Evolutionary conservation across 495 filamentous ascomycete species (phyloP).

Genomic region (Delitschia confertaspora): DNA sequence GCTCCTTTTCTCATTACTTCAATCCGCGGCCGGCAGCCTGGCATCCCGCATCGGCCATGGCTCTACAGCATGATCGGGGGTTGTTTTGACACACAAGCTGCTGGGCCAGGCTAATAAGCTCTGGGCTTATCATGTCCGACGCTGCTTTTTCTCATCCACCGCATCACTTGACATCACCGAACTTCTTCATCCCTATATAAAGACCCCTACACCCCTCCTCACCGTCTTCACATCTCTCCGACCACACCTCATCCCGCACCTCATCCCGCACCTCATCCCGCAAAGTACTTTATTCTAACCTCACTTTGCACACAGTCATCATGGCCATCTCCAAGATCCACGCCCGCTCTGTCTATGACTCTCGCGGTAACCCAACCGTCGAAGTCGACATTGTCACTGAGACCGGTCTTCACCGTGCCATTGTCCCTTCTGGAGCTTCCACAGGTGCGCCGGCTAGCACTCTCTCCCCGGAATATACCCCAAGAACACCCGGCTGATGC

Average conservation of each 20-base stretch:
- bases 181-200: too few species aligned
- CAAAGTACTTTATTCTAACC: constrained; percentile 7
- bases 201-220: too few species aligned
- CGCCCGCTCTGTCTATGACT: constrained; percentile 98
- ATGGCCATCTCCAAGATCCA: constrained; percentile 99
- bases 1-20: constrained; percentile 22
- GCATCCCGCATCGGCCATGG: constrained; percentile 13
- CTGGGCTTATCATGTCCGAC: constrained; percentile 19
- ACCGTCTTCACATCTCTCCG: constrained; percentile 9
- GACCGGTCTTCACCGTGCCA: constrained; percentile 94
- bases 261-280: neutral
- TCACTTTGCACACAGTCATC: constrained; percentile 31
- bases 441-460: constrained; percentile 54
- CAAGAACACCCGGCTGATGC: constrained; percentile 17
- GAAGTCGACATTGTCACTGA: constrained; percentile 95
- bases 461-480: neutral
- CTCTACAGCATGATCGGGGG: constrained; percentile 2
- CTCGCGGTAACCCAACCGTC: constrained; percentile 94
- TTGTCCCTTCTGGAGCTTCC: constrained; percentile 96
- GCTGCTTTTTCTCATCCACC: constrained; percentile 22
- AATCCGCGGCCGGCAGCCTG: constrained; percentile 25
- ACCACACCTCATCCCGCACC: neutral
- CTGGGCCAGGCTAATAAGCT: constrained; percentile 4
- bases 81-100: constrained; percentile 11
- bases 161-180: constrained; percentile 23